These are phyloP conservation scores for Haplographium delicatum DNA, from an alignment of 495 filamentous ascomycete genomes.

Conservation along the genomic window DNA sequence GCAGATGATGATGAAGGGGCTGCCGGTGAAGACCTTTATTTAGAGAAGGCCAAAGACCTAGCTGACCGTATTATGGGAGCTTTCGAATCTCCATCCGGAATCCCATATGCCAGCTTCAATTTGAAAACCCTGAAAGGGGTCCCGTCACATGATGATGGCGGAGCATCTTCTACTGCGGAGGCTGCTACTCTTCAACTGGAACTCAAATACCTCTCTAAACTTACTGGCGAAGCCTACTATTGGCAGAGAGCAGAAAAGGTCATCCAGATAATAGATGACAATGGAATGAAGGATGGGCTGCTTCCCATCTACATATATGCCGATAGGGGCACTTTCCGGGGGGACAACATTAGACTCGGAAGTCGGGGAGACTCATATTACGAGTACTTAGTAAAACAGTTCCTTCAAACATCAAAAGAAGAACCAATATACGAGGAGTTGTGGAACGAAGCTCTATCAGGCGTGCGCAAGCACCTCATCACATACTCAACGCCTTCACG, in stretches of 20 bases:
- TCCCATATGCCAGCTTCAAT: slow-evolving; percentile 90
- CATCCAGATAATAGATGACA: slow-evolving; percentile 82
- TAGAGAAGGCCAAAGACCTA: slow-evolving; percentile 92
- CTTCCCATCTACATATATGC: slow-evolving; percentile 87
- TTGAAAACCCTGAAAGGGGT: slow-evolving; percentile 68
- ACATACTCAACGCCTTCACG: slow-evolving; percentile 76
- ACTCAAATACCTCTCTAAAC: slow-evolving; percentile 93
- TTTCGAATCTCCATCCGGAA: slow-evolving; percentile 77
- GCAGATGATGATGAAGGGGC: slow-evolving; percentile 38
- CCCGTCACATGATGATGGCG: slow-evolving; percentile 74
- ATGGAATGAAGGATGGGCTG: slow-evolving; percentile 72
- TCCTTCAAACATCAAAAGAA: slow-evolving; percentile 81
- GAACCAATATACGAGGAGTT: slow-evolving; percentile 85
- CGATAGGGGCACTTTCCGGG: slow-evolving; percentile 69
- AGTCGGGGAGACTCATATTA: slow-evolving; percentile 96
- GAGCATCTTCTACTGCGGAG: slow-evolving; percentile 90
- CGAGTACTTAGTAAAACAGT: slow-evolving; percentile 96
- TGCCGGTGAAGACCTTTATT: slow-evolving; percentile 81
- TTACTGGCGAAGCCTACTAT: slow-evolving; percentile 87
- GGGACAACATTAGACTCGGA: slow-evolving; percentile 82
- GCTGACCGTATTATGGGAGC: slow-evolving; percentile 82
- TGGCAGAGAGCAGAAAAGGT: slow-evolving; percentile 77
- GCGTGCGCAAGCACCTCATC: slow-evolving; percentile 86
- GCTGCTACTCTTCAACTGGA: slow-evolving; percentile 90
- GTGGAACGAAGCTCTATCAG: slow-evolving; percentile 82